Conservation (phyloP, 192 early-diverging fungal species). For the Coemansia sp. region DNA sequence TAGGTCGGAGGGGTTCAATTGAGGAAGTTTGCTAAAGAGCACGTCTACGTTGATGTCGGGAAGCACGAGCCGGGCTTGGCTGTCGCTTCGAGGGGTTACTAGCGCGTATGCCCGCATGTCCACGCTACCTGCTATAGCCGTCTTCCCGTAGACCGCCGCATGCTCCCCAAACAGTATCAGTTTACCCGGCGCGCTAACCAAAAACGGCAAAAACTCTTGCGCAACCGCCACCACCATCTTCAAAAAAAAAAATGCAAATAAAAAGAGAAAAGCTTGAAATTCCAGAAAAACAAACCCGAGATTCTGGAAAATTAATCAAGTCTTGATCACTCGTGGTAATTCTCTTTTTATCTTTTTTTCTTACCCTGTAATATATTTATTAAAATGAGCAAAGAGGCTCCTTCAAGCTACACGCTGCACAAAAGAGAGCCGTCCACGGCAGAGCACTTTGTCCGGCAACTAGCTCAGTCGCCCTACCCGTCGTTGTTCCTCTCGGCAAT, state of each 20-base stretch:
- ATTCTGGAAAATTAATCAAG: too few species aligned
- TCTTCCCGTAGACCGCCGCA: constrained; percentile 90
- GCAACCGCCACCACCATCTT: constrained; percentile 21
- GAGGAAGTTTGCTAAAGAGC: constrained; percentile 12
- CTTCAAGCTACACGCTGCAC: constrained; percentile 45
- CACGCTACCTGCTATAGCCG: constrained; percentile 79
- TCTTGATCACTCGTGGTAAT: too few species aligned
- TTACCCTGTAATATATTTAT: background rate
- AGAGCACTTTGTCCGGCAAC: background rate
- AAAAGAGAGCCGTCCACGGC: background rate
- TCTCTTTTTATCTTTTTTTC: background rate
- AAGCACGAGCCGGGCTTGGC: constrained; percentile 52
- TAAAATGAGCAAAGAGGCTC: constrained; percentile 8
- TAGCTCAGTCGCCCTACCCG: constrained; percentile 14
- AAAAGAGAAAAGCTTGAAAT: background rate
- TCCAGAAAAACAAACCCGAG: background rate
- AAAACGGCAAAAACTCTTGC: constrained; percentile 27
- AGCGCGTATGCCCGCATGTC: constrained; percentile 72
- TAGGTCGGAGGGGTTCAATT: background rate
- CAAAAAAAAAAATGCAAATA: background rate
- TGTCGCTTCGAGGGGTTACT: constrained; percentile 56
- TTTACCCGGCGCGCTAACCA: constrained; percentile 91
- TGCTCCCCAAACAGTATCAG: constrained; percentile 98
- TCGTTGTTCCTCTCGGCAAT: constrained; percentile 25
- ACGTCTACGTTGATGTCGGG: constrained; percentile 62